Conservation (phyloP, 495 filamentous ascomycete species). For the Zalerion maritima region DNA sequence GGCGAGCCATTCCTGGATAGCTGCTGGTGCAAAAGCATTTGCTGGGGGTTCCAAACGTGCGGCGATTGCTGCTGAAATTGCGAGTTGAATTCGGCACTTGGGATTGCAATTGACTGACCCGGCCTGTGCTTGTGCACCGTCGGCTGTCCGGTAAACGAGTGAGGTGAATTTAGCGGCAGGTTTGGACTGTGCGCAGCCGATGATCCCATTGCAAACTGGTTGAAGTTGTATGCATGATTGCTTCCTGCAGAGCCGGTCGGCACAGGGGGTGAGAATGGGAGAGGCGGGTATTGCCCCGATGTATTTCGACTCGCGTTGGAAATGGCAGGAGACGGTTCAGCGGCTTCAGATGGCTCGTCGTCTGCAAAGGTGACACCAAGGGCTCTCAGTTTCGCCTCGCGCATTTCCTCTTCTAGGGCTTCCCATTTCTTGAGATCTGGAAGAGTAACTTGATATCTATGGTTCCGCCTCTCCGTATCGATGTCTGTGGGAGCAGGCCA, state of each 20-base stretch:
- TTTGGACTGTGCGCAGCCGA: constrained; percentile 43
- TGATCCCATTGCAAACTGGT: constrained; percentile 41
- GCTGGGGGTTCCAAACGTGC: constrained; percentile 39
- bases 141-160: constrained; percentile 37
- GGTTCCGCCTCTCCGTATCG: constrained; percentile 33
- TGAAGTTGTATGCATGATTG: constrained; percentile 42
- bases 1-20: constrained; percentile 42
- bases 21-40: constrained; percentile 36
- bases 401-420: constrained; percentile 65
- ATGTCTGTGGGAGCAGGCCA: constrained; percentile 57
- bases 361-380: constrained; percentile 70
- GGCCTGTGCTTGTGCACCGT: constrained; percentile 34
- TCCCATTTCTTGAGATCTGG: constrained; percentile 55
- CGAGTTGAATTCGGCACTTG: constrained; percentile 25
- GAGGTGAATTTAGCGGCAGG: constrained; percentile 38
- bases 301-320: constrained; percentile 40
- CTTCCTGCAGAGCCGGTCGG: constrained; percentile 50
- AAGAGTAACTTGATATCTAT: constrained; percentile 48
- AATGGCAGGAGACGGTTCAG: constrained; percentile 34
- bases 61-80: constrained; percentile 28
- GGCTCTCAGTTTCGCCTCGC: constrained; percentile 81
- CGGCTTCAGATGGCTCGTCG: constrained; percentile 44
- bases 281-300: constrained; percentile 45
- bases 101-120: constrained; percentile 38
- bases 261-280: constrained; percentile 62